Evolutionary conservation across 306 rosid species (phyloP).

Genomic region (Trifolium repens): DNA sequence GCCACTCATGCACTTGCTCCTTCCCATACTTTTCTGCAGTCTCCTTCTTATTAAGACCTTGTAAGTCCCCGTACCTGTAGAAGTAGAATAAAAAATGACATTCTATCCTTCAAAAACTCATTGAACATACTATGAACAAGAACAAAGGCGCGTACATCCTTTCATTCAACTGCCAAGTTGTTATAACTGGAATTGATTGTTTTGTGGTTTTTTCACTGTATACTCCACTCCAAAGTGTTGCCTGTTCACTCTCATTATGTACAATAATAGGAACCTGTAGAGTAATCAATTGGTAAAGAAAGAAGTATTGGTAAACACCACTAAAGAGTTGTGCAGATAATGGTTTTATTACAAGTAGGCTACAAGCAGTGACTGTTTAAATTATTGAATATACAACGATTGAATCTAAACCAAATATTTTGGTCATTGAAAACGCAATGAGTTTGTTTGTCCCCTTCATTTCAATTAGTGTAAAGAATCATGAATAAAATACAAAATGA

Average conservation of each 20-base stretch:
- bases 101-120: conserved; percentile 29
- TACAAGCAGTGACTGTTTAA: conserved; percentile 1
- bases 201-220: conserved; percentile 76
- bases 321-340: conserved; percentile 17
- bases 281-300: conserved; percentile 35
- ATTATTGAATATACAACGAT: background rate
- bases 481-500: background rate
- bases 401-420: background rate
- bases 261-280: conserved; percentile 78
- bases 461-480: background rate
- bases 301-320: background rate
- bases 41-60: conserved; percentile 94
- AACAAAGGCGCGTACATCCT: conserved; percentile 66
- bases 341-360: conserved; percentile 19
- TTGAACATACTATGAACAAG: conserved; percentile 20
- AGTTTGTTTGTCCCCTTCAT: background rate
- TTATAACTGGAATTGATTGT: conserved; percentile 87
- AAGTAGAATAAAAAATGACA: conserved; percentile 29
- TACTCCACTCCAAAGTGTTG: conserved; percentile 75
- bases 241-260: conserved; percentile 81
- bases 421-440: background rate
- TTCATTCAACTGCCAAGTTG: conserved; percentile 89
- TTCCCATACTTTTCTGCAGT: conserved; percentile 89
- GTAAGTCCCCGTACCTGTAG: conserved; percentile 89
- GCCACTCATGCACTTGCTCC: conserved; percentile 91